Evolutionary conservation across 1,139 yeast genomes (phyloP), one percentile per base, ranked within the genome.

Genomic region (Hyphopichia pseudoburtonii): DNA sequence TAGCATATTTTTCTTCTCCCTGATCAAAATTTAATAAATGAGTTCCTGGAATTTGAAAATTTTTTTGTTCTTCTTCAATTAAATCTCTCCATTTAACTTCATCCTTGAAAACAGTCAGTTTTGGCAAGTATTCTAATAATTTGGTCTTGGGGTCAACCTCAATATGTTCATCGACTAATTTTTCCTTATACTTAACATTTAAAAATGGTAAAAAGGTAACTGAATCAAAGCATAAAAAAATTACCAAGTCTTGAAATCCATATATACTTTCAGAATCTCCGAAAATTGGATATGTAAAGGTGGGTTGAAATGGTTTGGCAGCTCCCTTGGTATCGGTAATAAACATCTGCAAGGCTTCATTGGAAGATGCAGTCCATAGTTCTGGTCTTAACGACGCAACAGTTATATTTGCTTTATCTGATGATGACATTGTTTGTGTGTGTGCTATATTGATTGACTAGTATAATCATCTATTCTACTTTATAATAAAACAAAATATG

Each of bases 201-300:
- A 80, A 59, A 48, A 70, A 70, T n/a, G 76, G 74, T 34, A 55
- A 56, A 42, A 67, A 68, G 5, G 75, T 69, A 46, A 52, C 69
- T 47, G 75, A 74, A 46, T 71, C 76, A 46, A 70, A 71, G 44
- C 77, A 71, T 21, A 71, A 55, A 40, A 60, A 68, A 24, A 77
- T 74, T 32, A 70, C 67, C 32, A 90, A 68, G 50, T 79, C 83
- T 47, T 82, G 73, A 56, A 79, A 94, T 2, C 99, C 99, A 56
- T 81, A 88, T 8, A 94, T 82, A 37, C 83, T 81, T 57, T 94
- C 98, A 2, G 88, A 74, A 39, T 89, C 96, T 8, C 97, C 97
- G 65, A 80, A 92, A 11, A 92, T 82, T 2, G 97, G 96, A 59
- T 92, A 92, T 1, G 97, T 90, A 62, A 87, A 90, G 15, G 65